These are phyloP conservation scores for Brachypodium distachyon DNA, from an alignment of 202 grass and related monocot genomes.

Conservation along the genomic window DNA sequence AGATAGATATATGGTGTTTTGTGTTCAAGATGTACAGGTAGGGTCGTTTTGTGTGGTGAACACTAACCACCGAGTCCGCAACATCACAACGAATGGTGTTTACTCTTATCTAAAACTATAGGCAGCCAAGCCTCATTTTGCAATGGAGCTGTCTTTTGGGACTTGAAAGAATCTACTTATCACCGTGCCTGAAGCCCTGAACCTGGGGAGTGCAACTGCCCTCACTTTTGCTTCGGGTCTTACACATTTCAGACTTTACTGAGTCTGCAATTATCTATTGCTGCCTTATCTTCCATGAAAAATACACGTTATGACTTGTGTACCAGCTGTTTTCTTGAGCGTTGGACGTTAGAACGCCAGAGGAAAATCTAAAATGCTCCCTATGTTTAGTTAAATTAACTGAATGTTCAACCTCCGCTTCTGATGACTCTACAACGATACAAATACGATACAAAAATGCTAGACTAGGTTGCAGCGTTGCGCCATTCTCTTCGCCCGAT, in stretches of 20 bases:
- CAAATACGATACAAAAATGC: too few relatives aligned
- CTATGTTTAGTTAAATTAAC: too few relatives aligned
- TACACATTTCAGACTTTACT: background rate
- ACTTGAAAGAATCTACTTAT: background rate
- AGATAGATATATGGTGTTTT: background rate
- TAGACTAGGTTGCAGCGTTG: too few relatives aligned
- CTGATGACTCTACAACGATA: too few relatives aligned
- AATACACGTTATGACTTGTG: background rate
- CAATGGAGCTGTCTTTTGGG: background rate
- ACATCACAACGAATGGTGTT: background rate
- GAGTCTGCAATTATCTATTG: too few relatives aligned
- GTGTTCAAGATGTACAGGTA: background rate
- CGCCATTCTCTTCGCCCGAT: too few relatives aligned
- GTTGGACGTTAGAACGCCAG: background rate
- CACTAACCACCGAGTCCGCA: background rate
- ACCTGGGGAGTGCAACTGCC: background rate
- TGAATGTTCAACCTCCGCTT: too few relatives aligned
- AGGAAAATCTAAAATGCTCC: too few relatives aligned
- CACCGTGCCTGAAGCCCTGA: background rate
- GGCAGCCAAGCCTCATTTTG: background rate
- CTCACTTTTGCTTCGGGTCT: background rate
- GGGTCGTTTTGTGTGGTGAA: conserved; percentile 14
- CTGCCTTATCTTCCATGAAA: background rate
- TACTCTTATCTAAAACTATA: background rate
- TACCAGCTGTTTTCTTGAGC: background rate